Base-by-base conservation (phyloP, 2,329 filamentous ascomycete species). In the Ilyonectria destructans region DNA sequence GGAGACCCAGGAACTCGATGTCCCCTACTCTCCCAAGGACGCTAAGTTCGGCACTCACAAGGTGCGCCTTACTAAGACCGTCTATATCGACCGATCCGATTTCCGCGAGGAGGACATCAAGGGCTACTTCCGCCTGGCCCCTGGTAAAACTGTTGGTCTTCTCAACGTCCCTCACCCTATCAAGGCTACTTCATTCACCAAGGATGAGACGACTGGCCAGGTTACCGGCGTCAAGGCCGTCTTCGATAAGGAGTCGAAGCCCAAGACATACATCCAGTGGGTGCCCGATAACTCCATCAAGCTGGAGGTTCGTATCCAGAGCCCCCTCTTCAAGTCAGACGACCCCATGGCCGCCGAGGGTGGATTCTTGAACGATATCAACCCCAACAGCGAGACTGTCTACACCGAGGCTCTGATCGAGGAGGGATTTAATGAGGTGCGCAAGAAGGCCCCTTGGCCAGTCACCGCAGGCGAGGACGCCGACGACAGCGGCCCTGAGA, bases 221-320 rank as follows among this genome's bases (percentile, higher is more conserved):
- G 88, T 96, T 56, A 91, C 86, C 2, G 88, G 90, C 69, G 89
- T 96, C 65, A 86, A 86, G 43, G 92, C 78, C 21, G 76, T 82
- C 1, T 92, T 91, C 62, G 92, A 93, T 69, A 92, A 92, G 67
- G 92, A 93, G 68, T 89, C 87, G 19, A 90, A 91, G 75, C 90
- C 92, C 48, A 96, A 97, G 83, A 91, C 94, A 1, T 93, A 90
- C 78, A 97, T 98, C 79, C 95, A 97, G 78, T 98, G 96, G 96
- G 93, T 97, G 6, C 78, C 91, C 6, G 89, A 90, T 45, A 91
- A 89, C 1, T 88, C 91, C 0, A 86, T 86, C 15, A 90, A 90
- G 72, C 91, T 92, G 13, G 92, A 95, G 80, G 93, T 90, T 48
- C 92, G 95, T 67, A 86, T 96, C 55, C 92, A 96, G 83, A 93